Percentiles rank a stretch among this genome's conserved stretches.
phyloP scores from a whole-genome alignment of 2,329 filamentous ascomycete species.

The Fusarium sp. region DNA sequence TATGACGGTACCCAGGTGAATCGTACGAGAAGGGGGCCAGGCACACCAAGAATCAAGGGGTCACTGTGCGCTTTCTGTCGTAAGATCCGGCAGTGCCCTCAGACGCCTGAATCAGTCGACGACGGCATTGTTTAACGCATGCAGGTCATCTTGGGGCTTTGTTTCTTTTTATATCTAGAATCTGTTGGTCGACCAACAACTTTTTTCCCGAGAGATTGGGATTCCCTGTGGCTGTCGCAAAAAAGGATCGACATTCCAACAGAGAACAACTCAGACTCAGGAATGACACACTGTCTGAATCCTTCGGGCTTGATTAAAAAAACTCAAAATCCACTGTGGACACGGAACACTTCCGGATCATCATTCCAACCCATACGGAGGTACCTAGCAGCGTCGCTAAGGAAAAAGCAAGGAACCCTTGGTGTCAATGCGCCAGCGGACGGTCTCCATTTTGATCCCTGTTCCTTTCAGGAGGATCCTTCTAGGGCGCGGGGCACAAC shows the following conservation, averaged over 20 bases:
- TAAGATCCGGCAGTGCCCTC: background rate
- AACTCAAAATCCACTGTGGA: background rate
- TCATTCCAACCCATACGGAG: background rate
- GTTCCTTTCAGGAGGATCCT: background rate
- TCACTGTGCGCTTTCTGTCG: background rate
- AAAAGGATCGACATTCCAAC: background rate
- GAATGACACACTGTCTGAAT: background rate
- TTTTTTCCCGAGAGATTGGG: background rate
- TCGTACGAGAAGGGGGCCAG: slow-evolving; percentile 1
- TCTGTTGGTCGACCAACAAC: background rate
- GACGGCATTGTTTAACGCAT: background rate
- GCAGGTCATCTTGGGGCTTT: background rate
- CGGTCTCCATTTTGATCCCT: background rate
- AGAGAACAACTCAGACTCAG: background rate
- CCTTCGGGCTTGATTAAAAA: background rate
- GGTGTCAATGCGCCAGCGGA: background rate
- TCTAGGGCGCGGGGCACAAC: slow-evolving; percentile 2
- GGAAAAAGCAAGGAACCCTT: background rate
- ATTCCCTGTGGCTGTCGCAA: background rate
- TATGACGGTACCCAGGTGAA: background rate
- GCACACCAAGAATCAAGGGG: background rate
- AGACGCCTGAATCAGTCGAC: background rate
- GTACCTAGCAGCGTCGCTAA: background rate
- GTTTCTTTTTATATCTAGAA: background rate
- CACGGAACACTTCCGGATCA: slow-evolving; percentile 22